Conservation (phyloP, 78 protist genomes). For the Capsaspora owczarzaki region DNA sequence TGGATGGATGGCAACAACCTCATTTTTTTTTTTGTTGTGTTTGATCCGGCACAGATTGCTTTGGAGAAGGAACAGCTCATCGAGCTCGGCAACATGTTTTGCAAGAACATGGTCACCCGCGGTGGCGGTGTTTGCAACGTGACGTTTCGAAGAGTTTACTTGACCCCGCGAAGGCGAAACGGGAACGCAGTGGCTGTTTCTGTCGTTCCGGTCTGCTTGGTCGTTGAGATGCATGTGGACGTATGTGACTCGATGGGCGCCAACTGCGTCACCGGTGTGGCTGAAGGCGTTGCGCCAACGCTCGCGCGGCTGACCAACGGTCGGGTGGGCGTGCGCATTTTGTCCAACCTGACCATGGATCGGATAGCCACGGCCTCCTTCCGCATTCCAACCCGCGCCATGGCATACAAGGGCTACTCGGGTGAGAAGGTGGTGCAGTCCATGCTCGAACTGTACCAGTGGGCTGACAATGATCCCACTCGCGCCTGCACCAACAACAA, state of each 20-base stretch:
- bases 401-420: background rate
- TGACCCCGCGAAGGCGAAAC: background rate
- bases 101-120: background rate
- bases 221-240: slow-evolving; percentile 9
- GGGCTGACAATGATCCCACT: slow-evolving; percentile 24
- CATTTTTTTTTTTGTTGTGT: no score
- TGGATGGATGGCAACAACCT: no score
- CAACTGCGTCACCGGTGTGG: slow-evolving; percentile 9
- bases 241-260: slow-evolving; percentile 34
- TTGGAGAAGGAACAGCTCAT: background rate
- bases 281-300: slow-evolving; percentile 9
- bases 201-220: background rate
- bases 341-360: background rate
- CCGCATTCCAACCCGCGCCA: background rate
- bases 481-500: slow-evolving; percentile 26
- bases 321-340: slow-evolving; percentile 4
- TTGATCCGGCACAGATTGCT: no score
- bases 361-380: slow-evolving; percentile 3
- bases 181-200: background rate
- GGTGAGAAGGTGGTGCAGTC: slow-evolving; percentile 24
- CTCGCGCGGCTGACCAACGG: background rate
- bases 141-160: background rate
- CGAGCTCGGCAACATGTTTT: background rate
- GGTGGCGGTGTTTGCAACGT: slow-evolving; percentile 9
- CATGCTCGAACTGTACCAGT: slow-evolving; percentile 10